These are phyloP conservation scores for Pyricularia grisea DNA, from an alignment of 2,329 filamentous ascomycete genomes.

Conservation along the genomic window DNA sequence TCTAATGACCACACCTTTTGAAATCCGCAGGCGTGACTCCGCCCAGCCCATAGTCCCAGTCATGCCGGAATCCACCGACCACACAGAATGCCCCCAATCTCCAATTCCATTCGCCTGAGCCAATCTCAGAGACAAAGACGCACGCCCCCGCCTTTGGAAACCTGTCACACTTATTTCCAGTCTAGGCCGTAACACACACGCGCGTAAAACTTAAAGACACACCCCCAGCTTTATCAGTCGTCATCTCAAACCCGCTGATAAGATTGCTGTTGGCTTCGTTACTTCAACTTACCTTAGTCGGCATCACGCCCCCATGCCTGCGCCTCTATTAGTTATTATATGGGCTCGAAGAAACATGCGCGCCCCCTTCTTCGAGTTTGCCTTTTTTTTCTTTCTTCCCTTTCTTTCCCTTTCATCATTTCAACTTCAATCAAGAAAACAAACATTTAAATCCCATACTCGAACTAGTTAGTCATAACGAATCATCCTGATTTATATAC, in stretches of 20 bases:
- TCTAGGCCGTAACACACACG: background rate
- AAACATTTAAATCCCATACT: background rate
- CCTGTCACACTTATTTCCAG: background rate
- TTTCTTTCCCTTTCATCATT: background rate
- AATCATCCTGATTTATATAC: background rate
- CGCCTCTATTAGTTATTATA: conserved; percentile 3
- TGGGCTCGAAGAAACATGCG: background rate
- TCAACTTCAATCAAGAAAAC: background rate
- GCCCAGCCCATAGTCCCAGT: background rate
- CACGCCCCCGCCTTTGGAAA: background rate
- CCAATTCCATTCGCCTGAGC: background rate
- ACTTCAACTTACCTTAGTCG: conserved; percentile 4
- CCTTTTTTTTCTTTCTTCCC: background rate
- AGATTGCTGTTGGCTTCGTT: background rate
- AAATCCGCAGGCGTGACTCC: background rate
- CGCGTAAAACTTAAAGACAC: conserved; percentile 6
- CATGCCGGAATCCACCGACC: background rate
- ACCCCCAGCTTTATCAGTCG: conserved; percentile 12
- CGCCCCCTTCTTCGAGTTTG: background rate
- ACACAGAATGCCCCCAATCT: background rate
- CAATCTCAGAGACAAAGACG: background rate
- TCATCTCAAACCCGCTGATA: conserved; percentile 9
- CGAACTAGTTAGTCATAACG: background rate
- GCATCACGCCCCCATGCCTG: conserved; percentile 4
- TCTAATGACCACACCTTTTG: background rate